Conservation (phyloP, 2,329 filamentous ascomycete genomes). For the Cryphonectria japonica region DNA sequence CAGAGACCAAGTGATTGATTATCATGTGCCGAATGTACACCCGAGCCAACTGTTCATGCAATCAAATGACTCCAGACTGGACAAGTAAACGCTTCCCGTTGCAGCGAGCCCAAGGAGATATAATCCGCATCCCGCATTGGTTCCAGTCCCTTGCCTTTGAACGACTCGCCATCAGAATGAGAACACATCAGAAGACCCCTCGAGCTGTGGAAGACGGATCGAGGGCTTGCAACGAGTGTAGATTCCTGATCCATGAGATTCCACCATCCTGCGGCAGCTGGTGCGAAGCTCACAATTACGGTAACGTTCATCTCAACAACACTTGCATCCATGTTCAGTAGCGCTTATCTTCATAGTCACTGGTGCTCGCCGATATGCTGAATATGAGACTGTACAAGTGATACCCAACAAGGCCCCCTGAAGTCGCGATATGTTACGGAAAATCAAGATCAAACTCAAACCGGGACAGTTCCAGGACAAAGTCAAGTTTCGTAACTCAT, state of each 20-base stretch:
- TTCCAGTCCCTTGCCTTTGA: not conserved
- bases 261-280: not conserved
- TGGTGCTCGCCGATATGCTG: not conserved
- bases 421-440: not conserved
- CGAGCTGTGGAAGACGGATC: not conserved
- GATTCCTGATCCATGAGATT: not conserved
- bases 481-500: too few relatives aligned
- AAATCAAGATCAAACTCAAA: not conserved
- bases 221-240: not conserved
- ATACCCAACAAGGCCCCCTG: not conserved
- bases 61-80: too few relatives aligned
- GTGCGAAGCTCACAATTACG: not conserved
- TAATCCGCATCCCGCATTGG: not conserved
- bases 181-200: not conserved
- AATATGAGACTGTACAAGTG: not conserved
- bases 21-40: too few relatives aligned
- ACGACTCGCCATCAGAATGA: not conserved
- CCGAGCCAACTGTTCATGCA: too few relatives aligned
- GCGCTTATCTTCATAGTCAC: not conserved
- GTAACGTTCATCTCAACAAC: slow-evolving; percentile 1
- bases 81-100: too few relatives aligned
- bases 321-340: not conserved
- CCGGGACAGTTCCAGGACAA: too few relatives aligned
- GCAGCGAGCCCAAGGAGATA: too few relatives aligned
- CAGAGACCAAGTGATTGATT: too few relatives aligned